Conservation (phyloP, 495 filamentous ascomycete species). For the Lasiosphaeriaceae sp. region DNA sequence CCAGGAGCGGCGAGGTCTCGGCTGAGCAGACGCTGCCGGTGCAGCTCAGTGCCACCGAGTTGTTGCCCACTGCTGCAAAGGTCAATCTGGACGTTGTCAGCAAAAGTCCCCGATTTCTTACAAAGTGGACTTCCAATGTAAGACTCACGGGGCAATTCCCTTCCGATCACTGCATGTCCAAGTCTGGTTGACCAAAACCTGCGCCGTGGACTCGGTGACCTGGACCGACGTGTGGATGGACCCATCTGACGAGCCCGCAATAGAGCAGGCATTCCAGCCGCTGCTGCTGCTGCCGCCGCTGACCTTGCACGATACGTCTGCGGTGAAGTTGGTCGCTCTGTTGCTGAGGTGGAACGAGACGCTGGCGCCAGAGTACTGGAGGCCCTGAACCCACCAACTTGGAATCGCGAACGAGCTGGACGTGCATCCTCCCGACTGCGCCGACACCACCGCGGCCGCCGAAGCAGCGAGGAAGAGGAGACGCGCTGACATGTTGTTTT, state of each 20-base stretch:
- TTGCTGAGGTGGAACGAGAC: slow-evolving; percentile 24
- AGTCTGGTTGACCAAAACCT: slow-evolving; percentile 12
- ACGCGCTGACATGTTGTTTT: background rate
- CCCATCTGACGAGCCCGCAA: background rate
- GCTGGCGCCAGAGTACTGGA: slow-evolving; percentile 10
- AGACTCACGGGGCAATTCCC: background rate
- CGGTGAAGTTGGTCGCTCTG: slow-evolving; percentile 26
- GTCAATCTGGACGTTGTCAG: slow-evolving; percentile 1
- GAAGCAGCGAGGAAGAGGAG: slow-evolving; percentile 1
- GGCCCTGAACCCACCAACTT: slow-evolving; percentile 20
- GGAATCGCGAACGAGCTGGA: slow-evolving; percentile 22
- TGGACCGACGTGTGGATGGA: background rate
- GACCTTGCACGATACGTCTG: slow-evolving; percentile 10
- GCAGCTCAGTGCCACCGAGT: slow-evolving; percentile 4
- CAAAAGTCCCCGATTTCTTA: background rate
- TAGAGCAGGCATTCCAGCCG: slow-evolving; percentile 7
- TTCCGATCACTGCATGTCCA: slow-evolving; percentile 21
- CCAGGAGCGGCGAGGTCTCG: slow-evolving; percentile 12
- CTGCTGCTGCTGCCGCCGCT: background rate
- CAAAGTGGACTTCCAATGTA: background rate
- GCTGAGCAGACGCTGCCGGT: background rate
- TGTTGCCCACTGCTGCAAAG: slow-evolving; percentile 16
- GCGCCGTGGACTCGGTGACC: background rate
- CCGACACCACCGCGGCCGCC: slow-evolving; percentile 8
- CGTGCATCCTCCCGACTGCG: slow-evolving; percentile 15